Evolutionary conservation across 306 rosid genomes (phyloP).

Genomic region (Ceratonia siliqua): DNA sequence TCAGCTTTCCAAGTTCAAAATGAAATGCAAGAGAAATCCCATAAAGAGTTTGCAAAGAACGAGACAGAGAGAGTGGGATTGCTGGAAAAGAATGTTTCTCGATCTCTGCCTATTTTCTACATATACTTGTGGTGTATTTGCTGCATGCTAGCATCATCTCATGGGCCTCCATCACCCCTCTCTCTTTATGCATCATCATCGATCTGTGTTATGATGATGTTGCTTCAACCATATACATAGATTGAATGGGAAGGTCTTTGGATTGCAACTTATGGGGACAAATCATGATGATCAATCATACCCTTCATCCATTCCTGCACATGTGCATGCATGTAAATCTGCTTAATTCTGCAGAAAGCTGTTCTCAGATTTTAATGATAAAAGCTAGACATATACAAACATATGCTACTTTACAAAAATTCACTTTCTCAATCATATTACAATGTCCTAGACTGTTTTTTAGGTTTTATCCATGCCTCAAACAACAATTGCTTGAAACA

Average conservation of each 20-base stretch:
- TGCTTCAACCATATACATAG: constrained; percentile 42
- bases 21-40: constrained; percentile 27
- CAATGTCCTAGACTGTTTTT: background rate
- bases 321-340: constrained; percentile 26
- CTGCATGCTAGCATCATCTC: constrained; percentile 55
- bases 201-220: constrained; percentile 58
- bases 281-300: constrained; percentile 47
- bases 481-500: too few relatives aligned
- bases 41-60: constrained; percentile 8
- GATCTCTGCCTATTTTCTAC: background rate
- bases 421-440: constrained; percentile 4
- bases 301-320: constrained; percentile 37
- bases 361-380: constrained; percentile 18
- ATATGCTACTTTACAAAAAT: background rate
- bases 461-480: too few relatives aligned
- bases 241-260: constrained; percentile 36
- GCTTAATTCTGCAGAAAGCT: constrained; percentile 28
- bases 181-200: constrained; percentile 41
- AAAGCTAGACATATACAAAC: background rate
- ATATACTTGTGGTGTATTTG: constrained; percentile 23
- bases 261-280: constrained; percentile 51
- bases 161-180: constrained; percentile 48
- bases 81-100: constrained; percentile 22
- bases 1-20: constrained; percentile 37
- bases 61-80: constrained; percentile 16